These are phyloP conservation scores for Cladophialophora exuberans DNA, from an alignment of 2,329 filamentous ascomycete genomes.

Conservation along the genomic window DNA sequence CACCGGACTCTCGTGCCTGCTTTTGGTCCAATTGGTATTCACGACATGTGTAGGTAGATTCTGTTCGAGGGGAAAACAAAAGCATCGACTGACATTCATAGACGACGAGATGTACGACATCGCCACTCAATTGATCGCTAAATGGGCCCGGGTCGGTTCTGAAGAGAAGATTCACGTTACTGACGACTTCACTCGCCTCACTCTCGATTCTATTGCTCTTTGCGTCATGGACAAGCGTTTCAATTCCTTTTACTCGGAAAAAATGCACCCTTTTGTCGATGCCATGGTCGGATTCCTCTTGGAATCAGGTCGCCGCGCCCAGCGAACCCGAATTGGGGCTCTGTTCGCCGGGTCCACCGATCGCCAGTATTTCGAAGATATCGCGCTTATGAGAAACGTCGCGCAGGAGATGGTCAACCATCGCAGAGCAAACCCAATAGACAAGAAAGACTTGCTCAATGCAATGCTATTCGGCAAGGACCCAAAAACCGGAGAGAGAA, in stretches of 20 bases:
- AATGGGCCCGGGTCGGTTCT: conserved; percentile 56
- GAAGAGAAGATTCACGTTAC: conserved; percentile 60
- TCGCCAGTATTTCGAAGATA: conserved; percentile 27
- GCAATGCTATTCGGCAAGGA: conserved; percentile 63
- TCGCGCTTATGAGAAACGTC: conserved; percentile 28
- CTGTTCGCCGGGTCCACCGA: conserved; percentile 21
- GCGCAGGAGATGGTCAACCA: conserved; percentile 57
- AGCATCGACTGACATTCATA: conserved; percentile 7
- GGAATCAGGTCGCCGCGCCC: conserved; percentile 56
- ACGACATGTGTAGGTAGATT: conserved; percentile 45
- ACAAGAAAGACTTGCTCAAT: conserved; percentile 62
- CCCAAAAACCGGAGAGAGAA: conserved; percentile 60
- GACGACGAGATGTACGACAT: conserved; percentile 38
- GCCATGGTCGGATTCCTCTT: conserved; percentile 68
- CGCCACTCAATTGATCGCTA: conserved; percentile 44
- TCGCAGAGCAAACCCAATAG: conserved; percentile 57
- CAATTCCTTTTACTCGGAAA: conserved; percentile 72
- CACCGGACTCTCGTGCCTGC: conserved; percentile 52
- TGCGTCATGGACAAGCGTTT: conserved; percentile 74
- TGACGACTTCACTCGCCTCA: conserved; percentile 72
- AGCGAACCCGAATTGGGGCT: conserved; percentile 52
- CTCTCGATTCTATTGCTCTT: conserved; percentile 72
- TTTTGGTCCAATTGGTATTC: conserved; percentile 51
- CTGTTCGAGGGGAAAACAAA: conserved; percentile 17
- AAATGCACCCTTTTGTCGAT: conserved; percentile 70